Evolutionary conservation across 345 rosid genomes (phyloP), one percentile per base, ranked within the genome.

Genomic region (Kandelia obovata): DNA sequence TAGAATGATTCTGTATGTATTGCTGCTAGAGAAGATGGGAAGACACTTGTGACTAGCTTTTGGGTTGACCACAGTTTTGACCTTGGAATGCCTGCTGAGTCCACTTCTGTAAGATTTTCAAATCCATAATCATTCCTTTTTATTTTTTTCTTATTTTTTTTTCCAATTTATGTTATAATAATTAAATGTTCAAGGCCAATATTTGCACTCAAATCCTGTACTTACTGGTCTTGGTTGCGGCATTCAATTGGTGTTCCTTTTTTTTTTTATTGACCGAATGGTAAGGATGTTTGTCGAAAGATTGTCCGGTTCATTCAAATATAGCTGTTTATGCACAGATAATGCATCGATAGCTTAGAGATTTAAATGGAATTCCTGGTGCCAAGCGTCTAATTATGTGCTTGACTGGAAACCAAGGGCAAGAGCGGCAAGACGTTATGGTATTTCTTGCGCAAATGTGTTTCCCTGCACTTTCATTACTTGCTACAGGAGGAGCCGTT

Each of bases 41-140:
- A 89, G 66, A 80, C 77, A 20, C 81, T 95, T 60, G 90, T 90
- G 34, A 90, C 89, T 0, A 82, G 82, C 5, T 77, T 90, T 63
- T 95, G 99, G 98, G 94, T 95, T 64, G 85, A 90, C 77, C 97
- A 90, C 72, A 80, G 96, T 77, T 80, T 77, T 62, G 97, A 90
- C 63, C 47, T 75, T 68, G 98, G 94, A 75, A 71, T 85, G 85
- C 82, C 83, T 23, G 80, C 83, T 21, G 92, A 96, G 77, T 71
- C 87, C 5, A 75, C 86, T 65, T 89, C 93, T 53, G 98, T 94
- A 68, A 73, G 89, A 77, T 77, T 72, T 62, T 74, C 20, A 30
- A 32, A 60, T 7, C 61, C 34, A 11, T 20, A 19, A 58, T 31
- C 46, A 2, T 37, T 39, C 58, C 53, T 23, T 25, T n/a, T 15